Evolutionary conservation across 169 alveolate genomes (phyloP).

Genomic region (Cryptosporidium sp.): DNA sequence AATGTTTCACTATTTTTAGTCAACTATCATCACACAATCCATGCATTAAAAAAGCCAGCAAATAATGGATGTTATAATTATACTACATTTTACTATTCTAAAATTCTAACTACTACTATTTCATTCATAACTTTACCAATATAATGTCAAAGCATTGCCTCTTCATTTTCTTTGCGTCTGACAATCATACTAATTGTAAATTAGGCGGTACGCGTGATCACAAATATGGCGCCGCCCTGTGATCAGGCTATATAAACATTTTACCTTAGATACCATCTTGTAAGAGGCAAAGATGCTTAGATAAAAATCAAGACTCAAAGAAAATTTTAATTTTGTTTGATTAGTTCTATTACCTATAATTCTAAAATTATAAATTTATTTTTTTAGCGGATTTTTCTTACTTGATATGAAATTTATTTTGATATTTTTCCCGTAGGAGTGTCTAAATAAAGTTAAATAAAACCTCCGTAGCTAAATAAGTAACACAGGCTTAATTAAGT

Average conservation of each 20-base stretch:
- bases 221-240: neutral
- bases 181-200: neutral
- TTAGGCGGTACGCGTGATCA: neutral
- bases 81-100: neutral
- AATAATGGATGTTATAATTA: too few relatives aligned
- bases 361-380: neutral
- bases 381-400: neutral
- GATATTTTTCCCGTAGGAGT: neutral
- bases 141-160: neutral
- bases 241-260: neutral
- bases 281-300: neutral
- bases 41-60: neutral
- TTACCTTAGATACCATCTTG: neutral
- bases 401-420: constrained; percentile 1
- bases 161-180: neutral
- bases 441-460: neutral
- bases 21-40: neutral
- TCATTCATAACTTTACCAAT: neutral
- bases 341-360: neutral
- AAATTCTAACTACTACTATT: neutral
- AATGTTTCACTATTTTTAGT: neutral
- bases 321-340: too few relatives aligned
- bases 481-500: neutral
- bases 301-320: too few relatives aligned
- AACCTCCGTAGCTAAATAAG: neutral